phyloP scores from a whole-genome alignment of 1,284 basidiomycete species.

The Puccinia coronata region DNA sequence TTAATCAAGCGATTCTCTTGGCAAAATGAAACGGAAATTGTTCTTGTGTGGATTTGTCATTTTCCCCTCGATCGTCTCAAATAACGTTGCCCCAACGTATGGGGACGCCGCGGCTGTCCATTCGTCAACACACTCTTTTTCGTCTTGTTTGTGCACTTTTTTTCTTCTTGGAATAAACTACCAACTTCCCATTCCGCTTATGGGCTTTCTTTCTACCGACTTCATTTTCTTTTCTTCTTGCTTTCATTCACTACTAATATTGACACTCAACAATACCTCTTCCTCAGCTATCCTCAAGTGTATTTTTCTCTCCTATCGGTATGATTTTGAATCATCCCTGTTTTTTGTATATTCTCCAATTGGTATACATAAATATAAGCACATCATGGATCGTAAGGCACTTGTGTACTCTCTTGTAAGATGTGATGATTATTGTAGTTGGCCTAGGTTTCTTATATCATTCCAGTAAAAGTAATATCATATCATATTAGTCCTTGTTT shows the following conservation, averaged over 20 bases:
- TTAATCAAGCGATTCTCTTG: background rate
- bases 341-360: background rate
- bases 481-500: background rate
- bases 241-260: background rate
- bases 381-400: background rate
- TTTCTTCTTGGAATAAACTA: background rate
- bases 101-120: too few relatives aligned
- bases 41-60: too few relatives aligned
- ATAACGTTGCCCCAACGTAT: too few relatives aligned
- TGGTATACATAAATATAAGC: background rate
- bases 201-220: too few relatives aligned
- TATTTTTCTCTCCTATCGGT: background rate
- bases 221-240: background rate
- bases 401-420: conserved; percentile 1
- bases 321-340: background rate
- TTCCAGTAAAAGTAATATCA: conserved; percentile 6
- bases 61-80: too few relatives aligned
- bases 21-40: background rate
- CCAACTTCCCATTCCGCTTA: background rate
- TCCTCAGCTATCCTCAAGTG: background rate
- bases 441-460: background rate
- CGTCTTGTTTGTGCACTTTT: too few relatives aligned
- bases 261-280: background rate
- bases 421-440: background rate
- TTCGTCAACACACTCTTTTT: too few relatives aligned